phyloP scores from a whole-genome alignment of 345 rosid species.

The Aegle marmelos region DNA sequence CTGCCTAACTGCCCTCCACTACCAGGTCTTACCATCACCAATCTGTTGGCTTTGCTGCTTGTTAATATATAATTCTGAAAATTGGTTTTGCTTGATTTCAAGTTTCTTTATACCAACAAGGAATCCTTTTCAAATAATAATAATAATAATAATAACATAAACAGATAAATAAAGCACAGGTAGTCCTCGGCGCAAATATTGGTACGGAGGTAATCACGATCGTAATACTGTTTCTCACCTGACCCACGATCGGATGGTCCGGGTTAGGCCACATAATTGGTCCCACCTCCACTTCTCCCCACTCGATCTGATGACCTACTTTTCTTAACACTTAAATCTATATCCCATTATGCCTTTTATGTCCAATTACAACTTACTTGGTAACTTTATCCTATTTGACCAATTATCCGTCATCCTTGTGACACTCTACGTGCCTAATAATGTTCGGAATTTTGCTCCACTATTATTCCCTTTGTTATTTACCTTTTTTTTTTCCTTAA shows the following conservation, averaged over 20 bases:
- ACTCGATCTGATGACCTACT: slow-evolving; percentile 13
- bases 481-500: too few species aligned
- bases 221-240: not conserved
- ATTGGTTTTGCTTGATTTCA: not conserved
- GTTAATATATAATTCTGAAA: not conserved
- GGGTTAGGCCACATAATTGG: slow-evolving; percentile 7
- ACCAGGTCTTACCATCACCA: not conserved
- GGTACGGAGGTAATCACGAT: slow-evolving; percentile 1
- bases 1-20: slow-evolving; percentile 26
- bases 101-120: not conserved
- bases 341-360: slow-evolving; percentile 1
- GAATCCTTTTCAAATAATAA: not conserved
- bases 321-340: slow-evolving; percentile 8
- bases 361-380: not conserved
- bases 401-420: slow-evolving; percentile 10
- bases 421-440: not conserved
- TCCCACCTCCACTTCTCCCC: not conserved
- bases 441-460: not conserved
- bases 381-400: slow-evolving; percentile 13
- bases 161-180: too few species aligned
- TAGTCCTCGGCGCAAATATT: not conserved
- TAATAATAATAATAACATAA: too few species aligned
- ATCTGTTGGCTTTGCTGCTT: not conserved
- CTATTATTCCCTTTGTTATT: not conserved
- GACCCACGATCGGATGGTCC: slow-evolving; percentile 9